Evolutionary conservation across 805 yeast species (phyloP).

Genomic region (Komagataella phaffii): DNA sequence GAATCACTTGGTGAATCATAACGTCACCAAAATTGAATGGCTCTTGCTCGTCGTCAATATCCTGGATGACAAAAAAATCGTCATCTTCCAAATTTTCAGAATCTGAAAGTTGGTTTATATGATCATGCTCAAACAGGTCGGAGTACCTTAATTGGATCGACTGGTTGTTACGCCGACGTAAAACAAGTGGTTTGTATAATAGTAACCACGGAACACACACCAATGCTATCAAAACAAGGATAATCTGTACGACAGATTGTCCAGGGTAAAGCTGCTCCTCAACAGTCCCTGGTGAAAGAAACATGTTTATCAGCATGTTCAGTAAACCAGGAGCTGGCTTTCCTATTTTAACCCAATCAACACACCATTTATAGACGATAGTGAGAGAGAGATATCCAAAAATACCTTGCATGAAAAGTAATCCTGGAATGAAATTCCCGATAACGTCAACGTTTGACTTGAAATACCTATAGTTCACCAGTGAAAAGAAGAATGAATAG

Average conservation of each 20-base stretch:
- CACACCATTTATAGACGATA: conserved; percentile 62
- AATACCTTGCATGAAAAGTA: conserved; percentile 62
- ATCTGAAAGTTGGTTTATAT: conserved; percentile 10
- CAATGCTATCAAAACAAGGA: conserved; percentile 43
- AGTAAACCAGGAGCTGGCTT: conserved; percentile 61
- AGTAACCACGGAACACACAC: conserved; percentile 68
- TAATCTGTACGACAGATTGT: conserved; percentile 46
- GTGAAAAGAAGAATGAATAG: conserved; percentile 54
- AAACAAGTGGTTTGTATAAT: conserved; percentile 46
- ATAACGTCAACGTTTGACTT: conserved; percentile 49
- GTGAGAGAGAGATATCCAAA: conserved; percentile 59
- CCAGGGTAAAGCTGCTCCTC: conserved; percentile 56
- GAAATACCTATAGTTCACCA: conserved; percentile 47
- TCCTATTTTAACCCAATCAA: conserved; percentile 52
- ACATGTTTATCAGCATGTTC: conserved; percentile 68
- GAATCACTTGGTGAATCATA: conserved; percentile 69
- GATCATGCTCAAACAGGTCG: conserved; percentile 22
- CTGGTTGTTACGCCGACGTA: conserved; percentile 33
- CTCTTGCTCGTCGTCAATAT: conserved; percentile 34
- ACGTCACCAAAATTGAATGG: conserved; percentile 47
- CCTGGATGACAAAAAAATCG: conserved; percentile 24
- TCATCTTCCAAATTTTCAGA: conserved; percentile 13
- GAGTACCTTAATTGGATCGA: conserved; percentile 37
- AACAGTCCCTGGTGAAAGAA: conserved; percentile 55
- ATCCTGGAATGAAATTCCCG: conserved; percentile 65